Evolutionary conservation across 352 stramenopile species (phyloP), one percentile per base, ranked within the genome.

Genomic region (Peronospora farinosa): DNA sequence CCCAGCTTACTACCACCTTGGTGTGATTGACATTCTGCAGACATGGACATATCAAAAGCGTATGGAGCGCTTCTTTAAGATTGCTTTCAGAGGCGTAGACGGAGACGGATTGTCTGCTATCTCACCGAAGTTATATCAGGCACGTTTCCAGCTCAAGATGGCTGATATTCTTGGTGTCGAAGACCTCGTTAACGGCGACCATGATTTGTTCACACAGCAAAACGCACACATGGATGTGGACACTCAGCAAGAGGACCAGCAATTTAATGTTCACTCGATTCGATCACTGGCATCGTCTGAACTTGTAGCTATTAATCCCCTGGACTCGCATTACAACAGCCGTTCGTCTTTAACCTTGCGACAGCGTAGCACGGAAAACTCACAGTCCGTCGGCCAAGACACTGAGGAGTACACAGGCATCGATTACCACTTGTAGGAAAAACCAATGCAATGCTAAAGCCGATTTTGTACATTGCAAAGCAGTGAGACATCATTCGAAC

Each of bases 21-120:
- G 87, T 31, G 59, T 96, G 38, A 95, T 96, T 51, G 87, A 96
- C 47, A 95, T 96, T 54, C 41, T 96, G 52, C 87, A 96, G 58
- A 90, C 78, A 3, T 96, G 82, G 84, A 96, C 85, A 28, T 63
- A 88, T 13, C 47, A 88, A 38, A 96, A 96, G 41, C 74, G 78
- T 12, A 72, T 91, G 61, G 87, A 96, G 62, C 77, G 84, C 5
- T 83, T 94, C 38, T 68, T 90, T 49, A 96, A 96, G 65, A 92
- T 93, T 45, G 68, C 69, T 38, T 86, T 96, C 50, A 86, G 72
- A 36, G 72, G 82, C 11, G 78, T 88, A 3, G 83, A 95, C 43
- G 72, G 64, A 25, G 70, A 94, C 31, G 86, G 86, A 0, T 51
- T 96, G 15, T 94, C 81, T 41, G 86, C 86, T 23, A 94, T 95